These are phyloP conservation scores for Papiliotrema fonsecae DNA, from an alignment of 1,284 basidiomycete genomes.

Conservation along the genomic window DNA sequence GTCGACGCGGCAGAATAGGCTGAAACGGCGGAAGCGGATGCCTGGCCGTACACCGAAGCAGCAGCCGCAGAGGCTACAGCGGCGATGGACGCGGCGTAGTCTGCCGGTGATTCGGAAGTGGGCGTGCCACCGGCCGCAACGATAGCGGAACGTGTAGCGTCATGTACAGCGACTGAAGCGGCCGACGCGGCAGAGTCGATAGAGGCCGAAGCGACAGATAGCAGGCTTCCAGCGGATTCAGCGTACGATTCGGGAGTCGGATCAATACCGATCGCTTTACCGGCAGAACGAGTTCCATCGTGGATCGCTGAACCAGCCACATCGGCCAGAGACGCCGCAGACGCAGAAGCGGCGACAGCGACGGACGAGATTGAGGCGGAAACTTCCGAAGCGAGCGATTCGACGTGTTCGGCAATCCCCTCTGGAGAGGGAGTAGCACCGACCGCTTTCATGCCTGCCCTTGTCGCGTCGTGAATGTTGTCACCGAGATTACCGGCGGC, in stretches of 20 bases:
- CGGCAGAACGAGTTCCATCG: conserved; percentile 18
- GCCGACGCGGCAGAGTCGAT: conserved; percentile 1
- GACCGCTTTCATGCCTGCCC: conserved; percentile 11
- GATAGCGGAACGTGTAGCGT: conserved; percentile 18
- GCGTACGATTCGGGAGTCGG: conserved; percentile 12
- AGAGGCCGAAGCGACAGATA: conserved; percentile 3
- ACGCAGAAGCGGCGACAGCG: conserved; percentile 6
- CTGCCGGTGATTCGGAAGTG: conserved; percentile 14
- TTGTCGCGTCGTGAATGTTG: conserved; percentile 13
- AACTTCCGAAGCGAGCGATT: conserved; percentile 15
- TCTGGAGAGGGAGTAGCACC: conserved; percentile 12
- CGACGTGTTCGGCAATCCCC: conserved; percentile 11
- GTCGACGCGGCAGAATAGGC: background rate
- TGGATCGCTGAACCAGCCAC: conserved; percentile 14
- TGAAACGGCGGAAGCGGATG: background rate
- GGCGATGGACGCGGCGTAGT: conserved; percentile 13
- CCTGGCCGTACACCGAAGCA: conserved; percentile 7
- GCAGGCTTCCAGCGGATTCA: conserved; percentile 6
- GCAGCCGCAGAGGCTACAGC: conserved; percentile 9
- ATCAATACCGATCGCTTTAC: conserved; percentile 15
- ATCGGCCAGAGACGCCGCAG: conserved; percentile 6
- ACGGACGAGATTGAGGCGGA: conserved; percentile 6
- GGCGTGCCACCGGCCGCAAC: conserved; percentile 19
- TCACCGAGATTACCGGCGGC: background rate
- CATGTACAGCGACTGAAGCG: conserved; percentile 15